phyloP scores from a whole-genome alignment of 2,329 filamentous ascomycete species.

The Epicoccum nigrum region DNA sequence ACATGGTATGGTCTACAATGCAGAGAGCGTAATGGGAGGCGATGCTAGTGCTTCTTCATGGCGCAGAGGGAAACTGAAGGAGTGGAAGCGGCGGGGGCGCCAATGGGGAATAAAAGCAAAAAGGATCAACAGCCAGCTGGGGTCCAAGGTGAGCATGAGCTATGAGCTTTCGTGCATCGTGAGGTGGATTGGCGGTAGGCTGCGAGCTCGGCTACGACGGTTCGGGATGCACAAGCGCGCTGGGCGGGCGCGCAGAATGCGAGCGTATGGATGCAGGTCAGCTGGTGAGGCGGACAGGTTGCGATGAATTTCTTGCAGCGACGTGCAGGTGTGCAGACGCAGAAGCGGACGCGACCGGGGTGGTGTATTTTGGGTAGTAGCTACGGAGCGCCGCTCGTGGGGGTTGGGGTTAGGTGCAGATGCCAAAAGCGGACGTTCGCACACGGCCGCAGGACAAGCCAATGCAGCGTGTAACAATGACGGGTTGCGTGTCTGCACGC shows the following conservation, averaged over 20 bases:
- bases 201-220: slow-evolving; percentile 28
- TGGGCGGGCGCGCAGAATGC: slow-evolving; percentile 31
- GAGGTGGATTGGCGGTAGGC: slow-evolving; percentile 31
- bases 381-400: slow-evolving; percentile 31
- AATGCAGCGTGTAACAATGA: slow-evolving; percentile 15
- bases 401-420: slow-evolving; percentile 17
- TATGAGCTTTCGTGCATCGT: slow-evolving; percentile 40
- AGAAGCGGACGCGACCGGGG: slow-evolving; percentile 16
- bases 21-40: slow-evolving; percentile 17
- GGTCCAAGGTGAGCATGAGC: slow-evolving; percentile 27
- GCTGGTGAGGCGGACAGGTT: slow-evolving; percentile 26
- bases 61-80: slow-evolving; percentile 24
- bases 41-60: slow-evolving; percentile 38
- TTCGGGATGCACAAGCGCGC: slow-evolving; percentile 39
- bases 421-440: slow-evolving; percentile 27
- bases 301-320: slow-evolving; percentile 19
- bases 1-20: slow-evolving; percentile 26
- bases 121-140: slow-evolving; percentile 38
- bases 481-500: background rate
- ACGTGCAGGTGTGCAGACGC: slow-evolving; percentile 15
- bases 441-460: slow-evolving; percentile 8
- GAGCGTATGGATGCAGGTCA: slow-evolving; percentile 28
- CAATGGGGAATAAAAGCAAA: slow-evolving; percentile 34
- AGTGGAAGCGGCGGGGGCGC: slow-evolving; percentile 32
- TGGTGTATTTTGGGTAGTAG: slow-evolving; percentile 25